Base-by-base conservation (phyloP, 2,329 filamentous ascomycete genomes). In the Aspergillus sp. region DNA sequence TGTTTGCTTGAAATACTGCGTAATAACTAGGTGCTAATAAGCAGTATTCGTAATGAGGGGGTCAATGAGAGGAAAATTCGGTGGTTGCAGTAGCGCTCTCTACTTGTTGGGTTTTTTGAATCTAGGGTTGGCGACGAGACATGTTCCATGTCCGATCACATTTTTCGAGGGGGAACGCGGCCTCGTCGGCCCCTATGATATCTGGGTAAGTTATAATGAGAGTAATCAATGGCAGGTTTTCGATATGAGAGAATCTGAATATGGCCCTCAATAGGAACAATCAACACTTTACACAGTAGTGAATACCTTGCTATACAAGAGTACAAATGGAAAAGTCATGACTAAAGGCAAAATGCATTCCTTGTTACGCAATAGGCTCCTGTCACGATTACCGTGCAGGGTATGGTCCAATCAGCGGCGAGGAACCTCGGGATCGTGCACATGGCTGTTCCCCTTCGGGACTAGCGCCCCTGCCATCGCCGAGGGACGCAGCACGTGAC, bases 371-470 rank as follows among this genome's bases (percentile, higher is more conserved):
- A 55, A 55, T 58, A 58, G 55, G 22, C 45, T 49, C 52, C 57
- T 62, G 58, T 59, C 58, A 61, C 53, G 31, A 58, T 55, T 47
- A 47, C 54, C 45, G 51, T 61, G 56, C 54, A 57, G 20, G 22
- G 6, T 9, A 9, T 22, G 4, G 32, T 7, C 63, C 64, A 66
- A 66, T 66, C 55, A 63, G 29, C 55, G 14, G 14, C 4, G 4
- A 6, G 46, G 51, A 59, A 61, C 46, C 50, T 52, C 51, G 61
- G 58, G 57, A 61, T 46, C 31, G 39, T 47, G 60, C 62, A 62
- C 58, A 64, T 64, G 61, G 60, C 49, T 24, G 56, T 57, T 50
- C 59, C 54, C 11, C 49, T 58, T 62, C 12, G 26, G 57, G 61
- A n/a, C 49, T 57, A 49, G 54, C 16, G 54, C 56, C 56, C 31